phyloP scores from a whole-genome alignment of 345 rosid species.

The Syzygium grande region DNA sequence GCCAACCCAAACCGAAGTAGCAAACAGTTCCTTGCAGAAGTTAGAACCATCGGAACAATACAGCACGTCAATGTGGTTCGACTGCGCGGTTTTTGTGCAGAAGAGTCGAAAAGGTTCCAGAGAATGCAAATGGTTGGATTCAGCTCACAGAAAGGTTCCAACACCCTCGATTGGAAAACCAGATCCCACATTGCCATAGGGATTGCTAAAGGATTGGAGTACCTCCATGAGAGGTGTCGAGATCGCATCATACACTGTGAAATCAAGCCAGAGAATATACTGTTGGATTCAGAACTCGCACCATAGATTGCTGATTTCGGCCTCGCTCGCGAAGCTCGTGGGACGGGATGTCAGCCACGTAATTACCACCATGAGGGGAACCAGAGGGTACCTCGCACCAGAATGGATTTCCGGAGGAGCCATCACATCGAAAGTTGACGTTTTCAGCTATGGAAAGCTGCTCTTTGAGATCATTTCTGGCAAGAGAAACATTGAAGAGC shows the following conservation, averaged over 20 bases:
- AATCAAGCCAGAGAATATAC: conserved; percentile 10
- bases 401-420: conserved; percentile 2
- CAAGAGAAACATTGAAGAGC: conserved; percentile 5
- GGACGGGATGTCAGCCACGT: conserved; percentile 3
- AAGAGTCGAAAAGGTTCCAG: conserved; percentile 4
- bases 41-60: conserved; percentile 10
- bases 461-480: conserved; percentile 13
- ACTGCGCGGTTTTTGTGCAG: conserved; percentile 11
- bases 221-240: conserved; percentile 15
- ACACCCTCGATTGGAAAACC: conserved; percentile 5
- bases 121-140: conserved; percentile 10
- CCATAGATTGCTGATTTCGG: conserved; percentile 5
- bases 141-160: background rate
- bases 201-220: conserved; percentile 11
- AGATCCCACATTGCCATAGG: conserved; percentile 8
- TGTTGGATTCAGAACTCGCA: background rate
- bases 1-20: conserved; percentile 1
- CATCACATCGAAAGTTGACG: conserved; percentile 12
- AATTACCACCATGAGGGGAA: conserved; percentile 7
- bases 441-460: conserved; percentile 19
- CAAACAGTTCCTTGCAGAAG: conserved; percentile 16
- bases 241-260: conserved; percentile 5
- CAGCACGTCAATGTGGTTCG: conserved; percentile 18
- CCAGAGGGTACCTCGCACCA: conserved; percentile 5
- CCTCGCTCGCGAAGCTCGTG: background rate